Percentiles rank a stretch among this genome's conserved stretches.
Conservation (phyloP, 1,139 yeast species). For the Pichia cactophila region DNA sequence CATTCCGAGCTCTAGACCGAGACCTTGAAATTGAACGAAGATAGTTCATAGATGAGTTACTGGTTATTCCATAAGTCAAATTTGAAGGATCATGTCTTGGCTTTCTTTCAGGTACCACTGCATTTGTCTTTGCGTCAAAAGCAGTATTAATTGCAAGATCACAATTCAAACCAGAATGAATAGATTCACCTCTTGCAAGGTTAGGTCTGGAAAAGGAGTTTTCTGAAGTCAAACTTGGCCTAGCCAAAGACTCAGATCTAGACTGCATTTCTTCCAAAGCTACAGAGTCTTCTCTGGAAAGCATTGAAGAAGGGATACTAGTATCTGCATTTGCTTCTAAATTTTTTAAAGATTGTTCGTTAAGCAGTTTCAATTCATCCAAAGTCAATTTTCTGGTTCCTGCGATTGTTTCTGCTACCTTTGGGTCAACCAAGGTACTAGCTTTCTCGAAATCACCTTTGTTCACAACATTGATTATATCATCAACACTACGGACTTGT, state of each 20-base stretch:
- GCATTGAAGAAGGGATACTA: slow-evolving; percentile 34
- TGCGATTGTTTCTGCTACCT: slow-evolving; percentile 20
- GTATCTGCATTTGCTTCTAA: slow-evolving; percentile 29
- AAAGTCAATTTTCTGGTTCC: slow-evolving; percentile 3
- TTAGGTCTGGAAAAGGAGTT: slow-evolving; percentile 38
- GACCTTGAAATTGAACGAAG: slow-evolving; percentile 58
- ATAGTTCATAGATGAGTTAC: slow-evolving; percentile 33
- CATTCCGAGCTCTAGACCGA: slow-evolving; percentile 39
- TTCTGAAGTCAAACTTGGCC: slow-evolving; percentile 26
- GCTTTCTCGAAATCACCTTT: slow-evolving; percentile 20
- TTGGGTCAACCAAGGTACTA: slow-evolving; percentile 14
- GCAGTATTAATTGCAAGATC: slow-evolving; percentile 15
- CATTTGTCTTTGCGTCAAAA: slow-evolving; percentile 6
- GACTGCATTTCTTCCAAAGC: slow-evolving; percentile 30
- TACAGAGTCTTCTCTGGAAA: slow-evolving; percentile 38
- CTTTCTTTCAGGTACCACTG: slow-evolving; percentile 23
- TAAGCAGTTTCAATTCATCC: slow-evolving; percentile 5
- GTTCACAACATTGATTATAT: slow-evolving; percentile 22
- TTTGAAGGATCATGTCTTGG: slow-evolving; percentile 28
- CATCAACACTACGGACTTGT: slow-evolving; percentile 23
- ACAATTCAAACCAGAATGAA: slow-evolving; percentile 37
- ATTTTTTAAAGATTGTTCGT: slow-evolving; percentile 27
- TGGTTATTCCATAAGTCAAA: slow-evolving; percentile 10
- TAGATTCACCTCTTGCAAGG: slow-evolving; percentile 61
- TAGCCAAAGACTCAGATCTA: slow-evolving; percentile 14